Conservation (phyloP, 352 stramenopile species). For the Ophiocytium majus region DNA sequence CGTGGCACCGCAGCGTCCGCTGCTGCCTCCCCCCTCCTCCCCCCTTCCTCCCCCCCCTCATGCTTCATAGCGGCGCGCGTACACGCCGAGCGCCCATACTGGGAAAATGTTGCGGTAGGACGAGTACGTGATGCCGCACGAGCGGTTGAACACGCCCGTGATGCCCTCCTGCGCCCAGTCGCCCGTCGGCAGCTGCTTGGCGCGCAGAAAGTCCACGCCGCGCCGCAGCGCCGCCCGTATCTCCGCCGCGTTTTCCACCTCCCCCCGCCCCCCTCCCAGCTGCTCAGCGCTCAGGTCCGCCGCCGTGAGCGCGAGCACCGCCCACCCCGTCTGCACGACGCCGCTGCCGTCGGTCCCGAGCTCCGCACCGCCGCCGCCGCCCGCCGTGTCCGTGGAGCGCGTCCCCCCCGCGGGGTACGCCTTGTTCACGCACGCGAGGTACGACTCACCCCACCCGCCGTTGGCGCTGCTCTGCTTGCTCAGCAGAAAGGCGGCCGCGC, state of each 20-base stretch:
- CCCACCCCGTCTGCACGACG: slow-evolving; percentile 78
- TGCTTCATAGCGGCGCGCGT: background rate
- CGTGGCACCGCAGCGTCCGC: background rate
- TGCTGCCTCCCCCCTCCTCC: background rate
- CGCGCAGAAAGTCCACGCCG: slow-evolving; percentile 60
- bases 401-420: slow-evolving; percentile 67
- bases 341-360: slow-evolving; percentile 35
- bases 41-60: background rate
- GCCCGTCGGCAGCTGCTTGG: slow-evolving; percentile 67
- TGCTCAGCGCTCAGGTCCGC: slow-evolving; percentile 58
- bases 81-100: slow-evolving; percentile 74
- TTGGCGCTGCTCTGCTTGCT: slow-evolving; percentile 69
- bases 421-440: slow-evolving; percentile 81
- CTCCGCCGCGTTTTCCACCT: background rate
- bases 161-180: slow-evolving; percentile 86
- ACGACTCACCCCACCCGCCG: slow-evolving; percentile 83
- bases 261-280: background rate
- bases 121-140: slow-evolving; percentile 84
- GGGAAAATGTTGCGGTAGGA: slow-evolving; percentile 84
- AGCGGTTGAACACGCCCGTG: slow-evolving; percentile 83
- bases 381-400: slow-evolving; percentile 56
- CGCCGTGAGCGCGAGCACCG: slow-evolving; percentile 72
- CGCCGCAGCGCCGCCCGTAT: background rate
- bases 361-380: slow-evolving; percentile 67
- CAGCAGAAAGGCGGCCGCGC: slow-evolving; percentile 42